These are phyloP conservation scores for Fusarium udum DNA, from an alignment of 2,329 filamentous ascomycete species.

Conservation along the genomic window DNA sequence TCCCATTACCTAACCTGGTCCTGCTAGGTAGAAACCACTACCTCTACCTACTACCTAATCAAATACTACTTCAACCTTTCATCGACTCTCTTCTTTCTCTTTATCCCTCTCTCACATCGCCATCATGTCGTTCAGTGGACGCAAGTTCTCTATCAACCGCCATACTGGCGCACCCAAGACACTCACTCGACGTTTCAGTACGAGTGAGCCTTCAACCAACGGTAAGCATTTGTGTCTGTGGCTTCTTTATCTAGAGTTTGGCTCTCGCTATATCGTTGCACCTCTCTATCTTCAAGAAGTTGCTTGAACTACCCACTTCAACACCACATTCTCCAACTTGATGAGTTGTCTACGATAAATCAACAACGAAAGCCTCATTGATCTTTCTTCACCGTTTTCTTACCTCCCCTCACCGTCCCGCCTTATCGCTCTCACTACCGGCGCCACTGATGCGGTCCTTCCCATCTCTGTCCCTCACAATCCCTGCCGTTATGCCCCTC, in stretches of 20 bases:
- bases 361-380: conserved; percentile 5
- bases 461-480: conserved; percentile 12
- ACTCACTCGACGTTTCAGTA: conserved; percentile 64
- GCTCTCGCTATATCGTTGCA: not conserved
- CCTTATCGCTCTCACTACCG: conserved; percentile 20
- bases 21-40: conserved; percentile 13
- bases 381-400: conserved; percentile 25
- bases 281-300: not conserved
- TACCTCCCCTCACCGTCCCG: conserved; percentile 37
- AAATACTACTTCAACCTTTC: not conserved
- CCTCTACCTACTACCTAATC: not conserved
- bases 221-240: conserved; percentile 51
- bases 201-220: conserved; percentile 64
- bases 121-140: conserved; percentile 61
- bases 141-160: conserved; percentile 74
- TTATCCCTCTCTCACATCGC: not conserved
- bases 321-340: not conserved
- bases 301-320: not conserved
- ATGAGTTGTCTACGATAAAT: not conserved
- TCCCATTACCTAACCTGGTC: conserved; percentile 6
- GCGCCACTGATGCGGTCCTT: conserved; percentile 22
- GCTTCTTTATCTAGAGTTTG: not conserved
- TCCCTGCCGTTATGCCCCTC: conserved; percentile 26
- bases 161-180: conserved; percentile 70
- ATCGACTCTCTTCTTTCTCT: conserved; percentile 6